Evolutionary conservation across 1,284 basidiomycete genomes (phyloP).

Genomic region (Calocybe gambosa): DNA sequence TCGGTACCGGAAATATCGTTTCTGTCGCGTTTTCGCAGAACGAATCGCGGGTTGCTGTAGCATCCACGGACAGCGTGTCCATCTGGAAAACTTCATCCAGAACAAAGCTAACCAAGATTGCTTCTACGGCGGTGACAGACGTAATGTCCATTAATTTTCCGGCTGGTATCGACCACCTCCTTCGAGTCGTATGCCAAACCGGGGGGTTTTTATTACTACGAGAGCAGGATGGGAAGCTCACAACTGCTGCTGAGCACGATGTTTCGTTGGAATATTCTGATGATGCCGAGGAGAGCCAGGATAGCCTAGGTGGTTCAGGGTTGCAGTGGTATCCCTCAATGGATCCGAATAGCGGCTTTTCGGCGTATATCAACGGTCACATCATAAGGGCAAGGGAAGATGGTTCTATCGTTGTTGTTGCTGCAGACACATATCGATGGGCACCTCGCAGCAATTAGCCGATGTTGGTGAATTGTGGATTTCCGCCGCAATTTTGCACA

Average conservation of each 20-base stretch:
- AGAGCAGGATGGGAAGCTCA: background rate
- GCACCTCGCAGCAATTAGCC: too few species aligned
- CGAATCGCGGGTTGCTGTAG: background rate
- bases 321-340: slow-evolving; percentile 2
- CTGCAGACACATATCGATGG: background rate
- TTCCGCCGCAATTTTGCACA: too few species aligned
- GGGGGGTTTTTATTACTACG: background rate
- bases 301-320: background rate
- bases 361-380: slow-evolving; percentile 3
- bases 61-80: background rate
- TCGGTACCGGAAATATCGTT: background rate
- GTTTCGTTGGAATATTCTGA: background rate
- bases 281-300: background rate
- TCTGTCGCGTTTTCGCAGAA: slow-evolving; percentile 4
- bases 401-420: background rate
- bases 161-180: background rate
- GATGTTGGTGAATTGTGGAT: too few species aligned
- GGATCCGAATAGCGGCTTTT: background rate
- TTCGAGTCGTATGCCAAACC: background rate
- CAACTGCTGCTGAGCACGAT: background rate
- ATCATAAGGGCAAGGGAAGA: background rate
- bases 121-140: background rate
- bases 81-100: background rate
- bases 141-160: background rate
- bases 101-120: background rate